Evolutionary conservation across 306 rosid genomes (phyloP).

Genomic region (Cucumis melo): DNA sequence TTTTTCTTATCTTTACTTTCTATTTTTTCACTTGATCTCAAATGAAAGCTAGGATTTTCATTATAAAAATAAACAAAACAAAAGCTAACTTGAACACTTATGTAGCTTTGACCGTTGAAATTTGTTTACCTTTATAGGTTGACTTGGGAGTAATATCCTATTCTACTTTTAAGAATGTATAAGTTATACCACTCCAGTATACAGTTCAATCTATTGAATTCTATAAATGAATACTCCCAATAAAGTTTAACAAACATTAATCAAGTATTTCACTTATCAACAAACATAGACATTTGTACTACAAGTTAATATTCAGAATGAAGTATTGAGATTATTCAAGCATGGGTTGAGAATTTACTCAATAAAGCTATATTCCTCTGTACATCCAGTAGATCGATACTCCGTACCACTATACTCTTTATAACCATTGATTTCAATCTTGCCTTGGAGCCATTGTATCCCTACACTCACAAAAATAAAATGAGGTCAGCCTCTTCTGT

Average conservation of each 20-base stretch:
- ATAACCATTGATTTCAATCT: constrained; percentile 65
- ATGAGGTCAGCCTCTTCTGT: neutral
- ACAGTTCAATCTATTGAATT: neutral
- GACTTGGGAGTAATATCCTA: neutral
- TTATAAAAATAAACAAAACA: no score
- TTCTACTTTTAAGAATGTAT: neutral
- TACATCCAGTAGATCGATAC: constrained; percentile 87
- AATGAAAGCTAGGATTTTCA: no score
- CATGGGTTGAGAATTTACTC: constrained; percentile 32
- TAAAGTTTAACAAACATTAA: neutral
- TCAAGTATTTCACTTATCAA: neutral
- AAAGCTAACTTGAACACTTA: neutral
- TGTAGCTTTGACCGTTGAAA: neutral
- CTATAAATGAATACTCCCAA: neutral
- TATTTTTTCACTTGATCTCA: no score
- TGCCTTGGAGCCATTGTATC: constrained; percentile 84
- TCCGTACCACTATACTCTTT: constrained; percentile 84
- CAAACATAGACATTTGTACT: neutral
- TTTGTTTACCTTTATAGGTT: neutral
- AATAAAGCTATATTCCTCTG: constrained; percentile 66
- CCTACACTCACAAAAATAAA: constrained; percentile 24
- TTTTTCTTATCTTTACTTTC: no score
- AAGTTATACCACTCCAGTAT: neutral
- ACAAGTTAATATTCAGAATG: neutral
- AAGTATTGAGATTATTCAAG: neutral